phyloP scores from a whole-genome alignment of 2,329 filamentous ascomycete genomes.

The Knufia petricola region DNA sequence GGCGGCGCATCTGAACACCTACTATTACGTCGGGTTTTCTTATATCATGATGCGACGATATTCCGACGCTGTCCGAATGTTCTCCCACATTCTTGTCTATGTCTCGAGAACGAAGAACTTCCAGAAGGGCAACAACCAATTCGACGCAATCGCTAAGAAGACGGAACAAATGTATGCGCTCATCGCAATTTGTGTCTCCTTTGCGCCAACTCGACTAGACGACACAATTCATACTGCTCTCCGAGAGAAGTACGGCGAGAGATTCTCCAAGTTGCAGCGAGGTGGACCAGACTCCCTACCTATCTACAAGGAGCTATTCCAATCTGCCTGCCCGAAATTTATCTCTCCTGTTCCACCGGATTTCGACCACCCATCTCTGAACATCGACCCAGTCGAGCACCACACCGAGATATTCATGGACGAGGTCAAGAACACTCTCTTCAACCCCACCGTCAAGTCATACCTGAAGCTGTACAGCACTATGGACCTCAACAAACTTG shows the following conservation, averaged over 20 bases:
- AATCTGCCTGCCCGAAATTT: conserved; percentile 96
- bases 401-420: conserved; percentile 98
- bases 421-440: conserved; percentile 99
- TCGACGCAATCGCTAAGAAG: conserved; percentile 99
- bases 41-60: conserved; percentile 99
- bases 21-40: conserved; percentile 99
- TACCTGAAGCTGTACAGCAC: conserved; percentile 99
- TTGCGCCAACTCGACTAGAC: conserved; percentile 92
- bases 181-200: conserved; percentile 96
- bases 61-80: conserved; percentile 98
- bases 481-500: conserved; percentile 97
- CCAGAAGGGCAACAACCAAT: conserved; percentile 84
- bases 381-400: conserved; percentile 95
- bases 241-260: conserved; percentile 97
- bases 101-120: conserved; percentile 99
- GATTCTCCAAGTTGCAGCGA: conserved; percentile 91
- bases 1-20: conserved; percentile 98
- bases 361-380: conserved; percentile 92
- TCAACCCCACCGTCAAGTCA: conserved; percentile 90
- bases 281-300: conserved; percentile 91
- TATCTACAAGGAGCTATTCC: conserved; percentile 97
- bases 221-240: conserved; percentile 98
- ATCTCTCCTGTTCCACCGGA: conserved; percentile 95
- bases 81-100: conserved; percentile 99
- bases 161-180: conserved; percentile 99